phyloP scores from a whole-genome alignment of 768 basidiomycete species.

The Tulasnella sp. region DNA sequence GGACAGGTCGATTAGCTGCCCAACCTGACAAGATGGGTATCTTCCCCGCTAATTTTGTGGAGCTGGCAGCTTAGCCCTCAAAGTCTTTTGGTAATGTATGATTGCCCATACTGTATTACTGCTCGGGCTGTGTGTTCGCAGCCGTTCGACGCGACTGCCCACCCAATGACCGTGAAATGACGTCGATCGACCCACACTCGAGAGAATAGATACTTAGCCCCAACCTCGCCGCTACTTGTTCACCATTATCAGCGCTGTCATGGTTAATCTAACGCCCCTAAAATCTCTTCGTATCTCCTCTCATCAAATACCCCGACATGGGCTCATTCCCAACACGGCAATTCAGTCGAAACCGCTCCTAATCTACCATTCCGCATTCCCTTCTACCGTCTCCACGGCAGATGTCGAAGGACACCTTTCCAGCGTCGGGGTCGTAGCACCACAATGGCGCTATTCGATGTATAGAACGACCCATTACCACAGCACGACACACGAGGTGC shows the following conservation, averaged over 20 bases:
- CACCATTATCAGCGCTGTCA: neutral
- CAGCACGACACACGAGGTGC: constrained; percentile 33
- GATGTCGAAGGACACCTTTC: constrained; percentile 28
- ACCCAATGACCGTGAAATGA: too few species aligned
- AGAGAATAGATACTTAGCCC: neutral
- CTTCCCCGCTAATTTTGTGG: constrained; percentile 16
- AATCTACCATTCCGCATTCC: constrained; percentile 29
- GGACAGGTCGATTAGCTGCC: constrained; percentile 10
- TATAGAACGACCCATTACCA: constrained; percentile 33
- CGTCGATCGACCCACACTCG: neutral
- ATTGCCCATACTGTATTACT: neutral
- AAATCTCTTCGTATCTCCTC: constrained; percentile 21
- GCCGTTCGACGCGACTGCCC: too few species aligned
- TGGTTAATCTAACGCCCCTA: constrained; percentile 21
- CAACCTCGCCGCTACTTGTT: neutral
- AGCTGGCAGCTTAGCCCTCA: neutral
- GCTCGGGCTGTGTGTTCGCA: neutral
- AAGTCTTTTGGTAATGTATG: neutral
- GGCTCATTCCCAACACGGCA: constrained; percentile 30
- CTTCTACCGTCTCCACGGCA: constrained; percentile 16
- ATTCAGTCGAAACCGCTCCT: constrained; percentile 27
- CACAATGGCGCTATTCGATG: constrained; percentile 35
- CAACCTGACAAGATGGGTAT: neutral
- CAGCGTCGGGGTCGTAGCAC: constrained; percentile 25
- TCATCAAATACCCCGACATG: constrained; percentile 27